Evolutionary conservation across 169 alveolate species (phyloP), one percentile per base, ranked within the genome.

Genomic region (Plasmodium berghei): DNA sequence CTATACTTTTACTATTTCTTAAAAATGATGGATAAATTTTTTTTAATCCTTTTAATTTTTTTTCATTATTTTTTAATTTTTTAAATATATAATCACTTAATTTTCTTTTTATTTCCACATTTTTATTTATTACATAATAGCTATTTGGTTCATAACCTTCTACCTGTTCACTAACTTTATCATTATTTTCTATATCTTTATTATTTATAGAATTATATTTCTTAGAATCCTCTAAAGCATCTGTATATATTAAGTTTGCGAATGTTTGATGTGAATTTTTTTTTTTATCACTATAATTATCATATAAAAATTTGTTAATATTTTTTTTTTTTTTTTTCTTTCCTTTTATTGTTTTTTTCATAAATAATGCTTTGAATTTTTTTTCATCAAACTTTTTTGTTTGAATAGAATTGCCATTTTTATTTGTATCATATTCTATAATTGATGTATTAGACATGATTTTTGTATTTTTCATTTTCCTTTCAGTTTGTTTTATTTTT

Each of bases 71-170:
- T 56, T 63, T 75, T 58, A 75, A 63, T 24, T 75, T 75, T 46
- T 20, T 75, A 28, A 75, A 28, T 28, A 75, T 75, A 18, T 63
- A 75, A 18, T 75, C 89, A 46, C 89, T 75, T n/a, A 75, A 75
- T 56, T 75, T 75, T 58, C 89, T 62, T 64, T 75, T 63, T 0
- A 63, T 54, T 58, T 75, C 49, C 22, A 40, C 26, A 24, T 75
- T 75, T 28, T 73, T 73, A n/a, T 26, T 46, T 46, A 22, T 24
- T 16, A 49, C 28, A 14, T 49, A 61, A 54, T 72, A 72, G 85
- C 34, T 72, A 22, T 9, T 16, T 18, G 62, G 63, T 18, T 45
- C 28, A 0, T 0, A 22, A 5, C 9, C 77, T 4, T 45, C 9
- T 0, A 42, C 64, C 8, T 14, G 8, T 3, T 8, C 14, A 4